These are phyloP conservation scores for Sarcomyxa edulis DNA, from an alignment of 768 basidiomycete species.

Conservation along the genomic window DNA sequence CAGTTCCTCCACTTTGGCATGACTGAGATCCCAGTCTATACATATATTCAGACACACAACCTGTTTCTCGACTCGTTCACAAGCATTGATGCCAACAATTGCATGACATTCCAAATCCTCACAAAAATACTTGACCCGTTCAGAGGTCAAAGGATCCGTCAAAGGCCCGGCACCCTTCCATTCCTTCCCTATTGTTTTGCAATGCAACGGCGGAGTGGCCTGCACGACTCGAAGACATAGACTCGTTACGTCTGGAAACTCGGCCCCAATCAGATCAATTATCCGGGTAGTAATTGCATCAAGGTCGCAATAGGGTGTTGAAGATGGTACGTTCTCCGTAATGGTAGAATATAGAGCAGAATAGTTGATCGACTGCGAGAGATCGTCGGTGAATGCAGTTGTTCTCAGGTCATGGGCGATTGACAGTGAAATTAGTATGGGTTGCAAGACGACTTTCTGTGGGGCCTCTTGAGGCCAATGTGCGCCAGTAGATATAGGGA, in stretches of 20 bases:
- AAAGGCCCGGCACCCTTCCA: slow-evolving; percentile 22
- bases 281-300: no score
- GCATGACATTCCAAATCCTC: slow-evolving; percentile 41
- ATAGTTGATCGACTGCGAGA: slow-evolving; percentile 63
- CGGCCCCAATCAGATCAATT: no score
- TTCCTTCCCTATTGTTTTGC: slow-evolving; percentile 36
- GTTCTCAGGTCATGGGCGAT: slow-evolving; percentile 44
- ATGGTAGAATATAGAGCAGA: slow-evolving; percentile 33
- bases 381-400: slow-evolving; percentile 48
- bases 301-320: no score
- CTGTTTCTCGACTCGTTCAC: slow-evolving; percentile 64
- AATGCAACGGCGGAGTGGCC: slow-evolving; percentile 47
- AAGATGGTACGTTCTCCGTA: no score
- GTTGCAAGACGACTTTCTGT: slow-evolving; percentile 29
- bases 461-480: slow-evolving; percentile 35
- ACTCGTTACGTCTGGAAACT: no score
- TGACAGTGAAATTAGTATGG: slow-evolving; percentile 45
- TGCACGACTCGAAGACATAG: slow-evolving; percentile 41
- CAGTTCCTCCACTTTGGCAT: slow-evolving; percentile 10
- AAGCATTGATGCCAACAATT: slow-evolving; percentile 64
- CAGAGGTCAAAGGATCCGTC: slow-evolving; percentile 17
- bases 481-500: slow-evolving; percentile 35
- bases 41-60: slow-evolving; percentile 42
- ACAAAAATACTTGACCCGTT: slow-evolving; percentile 24
- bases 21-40: slow-evolving; percentile 16